phyloP scores from a whole-genome alignment of 192 early-diverging fungal genomes.

The Backusella liffmaniae region DNA sequence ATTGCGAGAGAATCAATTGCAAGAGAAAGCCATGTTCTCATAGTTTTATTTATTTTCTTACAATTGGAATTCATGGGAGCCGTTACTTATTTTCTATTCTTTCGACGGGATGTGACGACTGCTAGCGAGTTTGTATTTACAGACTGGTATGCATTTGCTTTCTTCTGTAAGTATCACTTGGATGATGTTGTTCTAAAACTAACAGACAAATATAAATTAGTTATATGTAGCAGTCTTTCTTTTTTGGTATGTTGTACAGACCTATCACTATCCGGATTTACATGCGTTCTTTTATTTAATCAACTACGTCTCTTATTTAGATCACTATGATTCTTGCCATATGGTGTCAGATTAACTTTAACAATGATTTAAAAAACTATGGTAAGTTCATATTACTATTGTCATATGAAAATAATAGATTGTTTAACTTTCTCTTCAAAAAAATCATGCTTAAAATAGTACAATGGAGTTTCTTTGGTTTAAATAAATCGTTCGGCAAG shows the following conservation, averaged over 20 bases:
- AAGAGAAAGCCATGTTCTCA: neutral
- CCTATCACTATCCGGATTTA: no score
- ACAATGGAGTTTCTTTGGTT: neutral
- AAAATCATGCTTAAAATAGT: neutral
- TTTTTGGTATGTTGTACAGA: slow-evolving; percentile 3
- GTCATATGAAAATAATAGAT: neutral
- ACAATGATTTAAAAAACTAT: neutral
- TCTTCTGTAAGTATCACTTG: neutral
- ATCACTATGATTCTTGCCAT: neutral
- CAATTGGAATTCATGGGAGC: neutral
- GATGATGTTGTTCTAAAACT: neutral
- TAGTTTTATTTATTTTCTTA: neutral
- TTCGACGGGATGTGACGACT: neutral
- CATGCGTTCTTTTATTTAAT: neutral
- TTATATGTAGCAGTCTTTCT: neutral
- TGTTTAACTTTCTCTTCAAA: neutral
- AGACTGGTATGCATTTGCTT: neutral
- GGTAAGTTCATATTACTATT: neutral
- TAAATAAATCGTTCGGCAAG: neutral
- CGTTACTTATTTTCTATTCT: neutral
- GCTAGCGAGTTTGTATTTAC: neutral
- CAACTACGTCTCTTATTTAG: neutral
- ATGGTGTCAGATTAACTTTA: neutral
- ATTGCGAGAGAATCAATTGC: neutral
- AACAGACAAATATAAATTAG: neutral